Conservation (phyloP, 2,329 filamentous ascomycete genomes). For the Penicillium sp. region DNA sequence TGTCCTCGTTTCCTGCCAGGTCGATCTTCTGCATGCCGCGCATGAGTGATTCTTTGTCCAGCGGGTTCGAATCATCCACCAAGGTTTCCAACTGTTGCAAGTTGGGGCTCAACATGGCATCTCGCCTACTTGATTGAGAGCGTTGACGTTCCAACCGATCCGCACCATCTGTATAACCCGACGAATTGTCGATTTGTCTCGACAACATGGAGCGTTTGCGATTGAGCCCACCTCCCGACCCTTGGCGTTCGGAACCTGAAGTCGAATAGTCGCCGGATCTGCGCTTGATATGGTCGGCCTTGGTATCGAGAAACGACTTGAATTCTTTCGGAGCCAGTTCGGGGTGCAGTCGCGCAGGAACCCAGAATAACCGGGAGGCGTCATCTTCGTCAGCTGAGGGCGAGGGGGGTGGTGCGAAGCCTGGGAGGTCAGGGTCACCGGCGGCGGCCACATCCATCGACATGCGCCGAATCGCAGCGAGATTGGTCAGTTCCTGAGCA, state of each 20-base stretch:
- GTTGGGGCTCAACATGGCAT: constrained; percentile 60
- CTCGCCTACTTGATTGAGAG: constrained; percentile 55
- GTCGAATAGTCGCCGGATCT: constrained; percentile 72
- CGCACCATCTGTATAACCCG: constrained; percentile 77
- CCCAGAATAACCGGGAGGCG: constrained; percentile 87
- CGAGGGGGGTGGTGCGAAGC: constrained; percentile 45
- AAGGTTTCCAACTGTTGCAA: constrained; percentile 72
- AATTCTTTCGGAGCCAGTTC: constrained; percentile 95
- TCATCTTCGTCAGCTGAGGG: constrained; percentile 73
- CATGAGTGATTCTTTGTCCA: constrained; percentile 61
- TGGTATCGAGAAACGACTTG: constrained; percentile 91
- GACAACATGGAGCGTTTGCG: constrained; percentile 97
- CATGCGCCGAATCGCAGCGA: constrained; percentile 86
- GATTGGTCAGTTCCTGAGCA: constrained; percentile 86
- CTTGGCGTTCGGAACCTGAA: constrained; percentile 52
- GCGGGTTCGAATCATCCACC: constrained; percentile 73
- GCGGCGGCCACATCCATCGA: constrained; percentile 82
- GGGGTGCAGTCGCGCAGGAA: constrained; percentile 88
- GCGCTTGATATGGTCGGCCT: constrained; percentile 84
- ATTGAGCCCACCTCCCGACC: constrained; percentile 61
- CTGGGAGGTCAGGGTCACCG: constrained; percentile 57
- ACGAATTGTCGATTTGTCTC: constrained; percentile 77
- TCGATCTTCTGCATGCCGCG: constrained; percentile 45
- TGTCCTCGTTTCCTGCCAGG: constrained; percentile 62
- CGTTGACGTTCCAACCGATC: constrained; percentile 74